Conservation (phyloP, 2,329 filamentous ascomycete species). For the Emydomyces testavorans region DNA sequence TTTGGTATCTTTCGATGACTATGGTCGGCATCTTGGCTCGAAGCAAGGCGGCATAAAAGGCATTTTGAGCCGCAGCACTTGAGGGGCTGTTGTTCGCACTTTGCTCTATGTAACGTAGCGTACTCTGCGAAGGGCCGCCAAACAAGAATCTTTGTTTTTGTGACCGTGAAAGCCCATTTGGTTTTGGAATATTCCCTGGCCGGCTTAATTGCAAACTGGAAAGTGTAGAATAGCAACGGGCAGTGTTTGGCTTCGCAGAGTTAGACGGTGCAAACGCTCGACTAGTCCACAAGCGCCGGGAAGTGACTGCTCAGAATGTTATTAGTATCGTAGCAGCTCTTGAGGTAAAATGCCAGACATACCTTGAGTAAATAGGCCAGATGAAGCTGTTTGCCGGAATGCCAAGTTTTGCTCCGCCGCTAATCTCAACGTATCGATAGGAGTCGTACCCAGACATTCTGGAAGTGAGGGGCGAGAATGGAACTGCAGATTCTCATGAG, state of each 20-base stretch:
- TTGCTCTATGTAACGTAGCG: constrained; percentile 77
- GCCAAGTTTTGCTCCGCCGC: constrained; percentile 12
- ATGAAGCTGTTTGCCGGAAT: background rate
- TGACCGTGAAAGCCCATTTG: constrained; percentile 21
- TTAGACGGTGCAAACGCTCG: background rate
- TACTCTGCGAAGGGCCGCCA: constrained; percentile 37
- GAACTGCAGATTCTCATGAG: background rate
- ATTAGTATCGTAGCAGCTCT: background rate
- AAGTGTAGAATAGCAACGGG: constrained; percentile 28
- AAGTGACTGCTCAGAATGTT: background rate
- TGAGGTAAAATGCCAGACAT: background rate
- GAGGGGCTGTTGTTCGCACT: constrained; percentile 84
- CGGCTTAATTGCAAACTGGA: constrained; percentile 22
- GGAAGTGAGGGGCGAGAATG: background rate
- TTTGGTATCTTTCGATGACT: constrained; percentile 78
- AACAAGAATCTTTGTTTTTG: constrained; percentile 32
- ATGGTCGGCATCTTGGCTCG: constrained; percentile 91
- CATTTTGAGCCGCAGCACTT: constrained; percentile 79
- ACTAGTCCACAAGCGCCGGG: background rate
- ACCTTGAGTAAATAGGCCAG: constrained; percentile 5
- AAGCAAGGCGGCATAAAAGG: constrained; percentile 83
- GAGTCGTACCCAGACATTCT: background rate
- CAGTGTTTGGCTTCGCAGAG: constrained; percentile 5
- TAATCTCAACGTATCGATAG: constrained; percentile 6
- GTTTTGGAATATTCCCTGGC: constrained; percentile 19